These are phyloP conservation scores for Ascochyta rabiei DNA, from an alignment of 2,329 filamentous ascomycete species.

Conservation along the genomic window DNA sequence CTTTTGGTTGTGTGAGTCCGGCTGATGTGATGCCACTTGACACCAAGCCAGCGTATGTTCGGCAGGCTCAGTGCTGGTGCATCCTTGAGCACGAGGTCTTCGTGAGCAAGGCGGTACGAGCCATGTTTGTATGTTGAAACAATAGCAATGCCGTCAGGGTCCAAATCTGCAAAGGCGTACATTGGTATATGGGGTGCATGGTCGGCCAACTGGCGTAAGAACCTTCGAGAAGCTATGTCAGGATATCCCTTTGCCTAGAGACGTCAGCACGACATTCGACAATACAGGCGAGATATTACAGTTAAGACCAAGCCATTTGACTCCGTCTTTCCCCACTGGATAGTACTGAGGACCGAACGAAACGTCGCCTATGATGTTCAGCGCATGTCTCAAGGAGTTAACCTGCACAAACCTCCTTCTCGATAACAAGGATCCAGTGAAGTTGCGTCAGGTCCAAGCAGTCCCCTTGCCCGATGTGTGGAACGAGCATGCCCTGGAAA, in stretches of 20 bases:
- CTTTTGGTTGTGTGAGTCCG: slow-evolving; percentile 20
- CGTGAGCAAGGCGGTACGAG: slow-evolving; percentile 67
- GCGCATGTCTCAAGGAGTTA: neutral
- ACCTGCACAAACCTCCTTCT: slow-evolving; percentile 69
- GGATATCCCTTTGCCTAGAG: slow-evolving; percentile 80
- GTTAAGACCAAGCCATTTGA: slow-evolving; percentile 72
- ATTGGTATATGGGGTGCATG: slow-evolving; percentile 55
- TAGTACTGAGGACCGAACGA: slow-evolving; percentile 65
- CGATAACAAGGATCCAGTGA: slow-evolving; percentile 74
- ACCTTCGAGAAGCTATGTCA: slow-evolving; percentile 71
- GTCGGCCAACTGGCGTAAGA: slow-evolving; percentile 59
- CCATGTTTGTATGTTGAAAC: slow-evolving; percentile 75
- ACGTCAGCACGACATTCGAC: neutral
- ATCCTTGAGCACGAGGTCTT: slow-evolving; percentile 54
- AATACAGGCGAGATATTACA: slow-evolving; percentile 49
- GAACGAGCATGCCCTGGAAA: slow-evolving; percentile 65
- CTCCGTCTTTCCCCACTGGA: slow-evolving; percentile 59
- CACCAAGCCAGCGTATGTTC: slow-evolving; percentile 68
- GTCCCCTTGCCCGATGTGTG: slow-evolving; percentile 58
- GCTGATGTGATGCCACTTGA: slow-evolving; percentile 49
- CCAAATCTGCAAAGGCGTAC: slow-evolving; percentile 72
- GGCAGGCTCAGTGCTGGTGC: slow-evolving; percentile 49
- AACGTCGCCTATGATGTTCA: slow-evolving; percentile 69
- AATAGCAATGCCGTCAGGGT: slow-evolving; percentile 78
- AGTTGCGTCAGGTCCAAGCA: slow-evolving; percentile 57